Conservation (phyloP, 2,329 filamentous ascomycete genomes). For the Raffaelea arxii region DNA sequence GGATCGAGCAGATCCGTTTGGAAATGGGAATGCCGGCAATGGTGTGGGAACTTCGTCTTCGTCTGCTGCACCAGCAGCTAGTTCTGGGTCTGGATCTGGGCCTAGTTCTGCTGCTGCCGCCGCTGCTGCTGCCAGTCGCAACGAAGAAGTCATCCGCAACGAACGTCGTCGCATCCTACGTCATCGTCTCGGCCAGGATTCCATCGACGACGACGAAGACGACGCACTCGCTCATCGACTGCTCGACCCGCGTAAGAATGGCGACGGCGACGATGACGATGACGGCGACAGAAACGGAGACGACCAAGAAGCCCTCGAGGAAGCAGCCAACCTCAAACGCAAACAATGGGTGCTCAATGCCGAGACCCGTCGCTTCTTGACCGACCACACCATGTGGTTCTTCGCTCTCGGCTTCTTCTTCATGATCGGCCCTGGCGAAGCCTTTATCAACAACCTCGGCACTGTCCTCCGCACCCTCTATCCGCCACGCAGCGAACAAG, state of each 20-base stretch:
- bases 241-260: constrained; percentile 12
- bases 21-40: too few species aligned
- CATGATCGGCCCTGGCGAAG: constrained; percentile 89
- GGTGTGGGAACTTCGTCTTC: too few species aligned
- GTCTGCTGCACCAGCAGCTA: too few species aligned
- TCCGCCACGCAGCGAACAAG: constrained; percentile 28
- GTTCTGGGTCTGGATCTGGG: too few species aligned
- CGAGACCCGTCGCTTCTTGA: constrained; percentile 76
- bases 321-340: constrained; percentile 48
- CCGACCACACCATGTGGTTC: constrained; percentile 91
- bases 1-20: constrained; percentile 6
- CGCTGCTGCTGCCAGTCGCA: not conserved
- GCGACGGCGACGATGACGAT: constrained; percentile 5
- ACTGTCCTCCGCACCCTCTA: constrained; percentile 85
- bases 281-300: constrained; percentile 17
- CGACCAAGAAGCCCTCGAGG: constrained; percentile 18
- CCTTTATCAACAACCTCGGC: constrained; percentile 95
- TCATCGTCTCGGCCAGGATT: not conserved
- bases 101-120: too few species aligned
- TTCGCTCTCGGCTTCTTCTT: constrained; percentile 86
- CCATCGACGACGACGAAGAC: constrained; percentile 6
- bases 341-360: constrained; percentile 89
- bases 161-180: constrained; percentile 5
- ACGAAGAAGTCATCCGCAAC: constrained; percentile 7
- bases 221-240: constrained; percentile 5